Evolutionary conservation across 164 flowering plant species (phyloP).

Genomic region (Chloranthus sessilifolius): DNA sequence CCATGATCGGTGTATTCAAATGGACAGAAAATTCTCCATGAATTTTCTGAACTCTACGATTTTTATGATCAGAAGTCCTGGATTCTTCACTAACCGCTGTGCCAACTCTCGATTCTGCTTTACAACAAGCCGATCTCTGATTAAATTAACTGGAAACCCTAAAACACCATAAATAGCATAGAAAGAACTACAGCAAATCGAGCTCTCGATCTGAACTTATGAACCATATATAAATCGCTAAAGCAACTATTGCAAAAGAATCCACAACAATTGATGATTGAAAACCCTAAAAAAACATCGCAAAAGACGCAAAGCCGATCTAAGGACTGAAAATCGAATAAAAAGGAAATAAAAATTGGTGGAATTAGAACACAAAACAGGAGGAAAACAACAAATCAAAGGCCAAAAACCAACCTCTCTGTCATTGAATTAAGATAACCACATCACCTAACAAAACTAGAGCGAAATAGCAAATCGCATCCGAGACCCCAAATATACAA

Average conservation of each 20-base stretch:
- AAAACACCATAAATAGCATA: neutral
- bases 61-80: neutral
- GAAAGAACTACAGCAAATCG: neutral
- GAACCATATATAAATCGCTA: neutral
- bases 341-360: neutral
- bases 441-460: neutral
- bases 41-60: neutral
- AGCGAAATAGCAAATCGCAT: neutral
- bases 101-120: neutral
- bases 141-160: neutral
- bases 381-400: neutral
- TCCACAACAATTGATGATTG: neutral
- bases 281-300: neutral
- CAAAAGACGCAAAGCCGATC: neutral
- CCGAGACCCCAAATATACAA: neutral
- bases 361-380: neutral
- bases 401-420: slow-evolving; percentile 1
- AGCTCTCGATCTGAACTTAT: neutral
- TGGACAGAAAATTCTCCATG: slow-evolving; percentile 11
- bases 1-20: slow-evolving; percentile 39
- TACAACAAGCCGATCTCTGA: neutral
- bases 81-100: slow-evolving; percentile 5
- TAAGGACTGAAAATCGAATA: neutral
- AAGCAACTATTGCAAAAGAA: slow-evolving; percentile 10
- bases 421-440: neutral